These are phyloP conservation scores for Nakazawaea ishiwadae DNA, from an alignment of 805 yeast species.

Conservation along the genomic window DNA sequence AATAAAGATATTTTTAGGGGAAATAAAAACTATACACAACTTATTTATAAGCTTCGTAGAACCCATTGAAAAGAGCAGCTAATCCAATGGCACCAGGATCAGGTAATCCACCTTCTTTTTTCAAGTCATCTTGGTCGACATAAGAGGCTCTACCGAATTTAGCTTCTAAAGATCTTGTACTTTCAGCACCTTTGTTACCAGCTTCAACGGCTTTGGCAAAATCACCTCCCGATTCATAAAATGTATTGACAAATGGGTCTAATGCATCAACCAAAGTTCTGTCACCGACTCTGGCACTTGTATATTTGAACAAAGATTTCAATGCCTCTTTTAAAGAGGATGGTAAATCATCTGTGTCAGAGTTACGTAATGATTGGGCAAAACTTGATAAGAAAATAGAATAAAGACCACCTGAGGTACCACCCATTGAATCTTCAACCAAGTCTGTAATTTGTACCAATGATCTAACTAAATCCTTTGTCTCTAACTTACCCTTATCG, in stretches of 20 bases:
- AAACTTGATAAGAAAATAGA: slow-evolving; percentile 81
- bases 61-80: slow-evolving; percentile 52
- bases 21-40: too few relatives aligned
- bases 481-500: slow-evolving; percentile 29
- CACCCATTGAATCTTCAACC: slow-evolving; percentile 91
- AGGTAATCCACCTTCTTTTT: slow-evolving; percentile 67
- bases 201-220: slow-evolving; percentile 59
- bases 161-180: slow-evolving; percentile 72
- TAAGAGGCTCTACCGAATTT: slow-evolving; percentile 93
- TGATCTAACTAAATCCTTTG: slow-evolving; percentile 50
- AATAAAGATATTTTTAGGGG: neutral
- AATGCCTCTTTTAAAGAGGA: slow-evolving; percentile 55
- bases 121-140: slow-evolving; percentile 60
- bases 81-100: slow-evolving; percentile 96
- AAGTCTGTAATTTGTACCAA: slow-evolving; percentile 72
- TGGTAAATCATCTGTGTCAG: slow-evolving; percentile 39
- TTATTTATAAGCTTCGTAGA: slow-evolving; percentile 14
- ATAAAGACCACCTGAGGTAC: slow-evolving; percentile 92
- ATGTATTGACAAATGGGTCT: slow-evolving; percentile 75
- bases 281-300: slow-evolving; percentile 86
- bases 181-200: slow-evolving; percentile 71
- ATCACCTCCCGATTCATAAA: slow-evolving; percentile 41
- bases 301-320: slow-evolving; percentile 74
- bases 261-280: slow-evolving; percentile 86
- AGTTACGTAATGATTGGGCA: slow-evolving; percentile 45